Base-by-base conservation (phyloP, 805 yeast genomes). In the Pichia eremophila region DNA sequence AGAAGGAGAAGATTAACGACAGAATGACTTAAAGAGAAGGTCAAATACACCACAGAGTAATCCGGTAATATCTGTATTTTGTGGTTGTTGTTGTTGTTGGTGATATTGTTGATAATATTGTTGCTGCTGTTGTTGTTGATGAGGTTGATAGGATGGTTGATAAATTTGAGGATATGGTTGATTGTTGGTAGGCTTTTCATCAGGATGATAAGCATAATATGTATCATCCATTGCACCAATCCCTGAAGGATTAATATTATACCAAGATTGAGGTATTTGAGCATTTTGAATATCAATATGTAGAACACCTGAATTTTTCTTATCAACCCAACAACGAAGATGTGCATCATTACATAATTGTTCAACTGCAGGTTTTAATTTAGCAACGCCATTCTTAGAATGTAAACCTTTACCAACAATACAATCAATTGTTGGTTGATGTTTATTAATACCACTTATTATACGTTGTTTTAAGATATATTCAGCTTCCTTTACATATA, bases 331-430 rank as follows among this genome's bases (percentile, higher is more conserved):
- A 53, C 76, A 77, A 29, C 65, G 74, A 54, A 90, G 72, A 27
- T 77, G 68, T 40, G 83, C 77, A 55, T 86, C 84, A 34, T 67
- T 60, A 64, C 96, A 88, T 59, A 87, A 66, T 44, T 78, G 74
- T 59, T 87, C 93, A 18, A 89, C 79, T 0, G 96, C 96, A 2
- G 97, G 97, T 63, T 83, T 85, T 56, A 91, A 66, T 64, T 89
- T 90, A 39, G 96, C 90, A 45, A 87, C 77, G 14, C 95, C 95
- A 54, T 79, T 72, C 46, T 74, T 72, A 1, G 96, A 86, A 62
- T 90, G 98, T 39, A 79, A 60, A 8, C 97, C 98, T 65, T 91
- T 91, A 10, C 98, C 98, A 10, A 89, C 97, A 62, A 91, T 90
- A 19, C 88, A 93, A 53, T 79, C 77, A 40, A 91, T 67, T 44